These are phyloP conservation scores for Sanghuangporus baumii DNA, from an alignment of 1,284 basidiomycete genomes.

Conservation along the genomic window DNA sequence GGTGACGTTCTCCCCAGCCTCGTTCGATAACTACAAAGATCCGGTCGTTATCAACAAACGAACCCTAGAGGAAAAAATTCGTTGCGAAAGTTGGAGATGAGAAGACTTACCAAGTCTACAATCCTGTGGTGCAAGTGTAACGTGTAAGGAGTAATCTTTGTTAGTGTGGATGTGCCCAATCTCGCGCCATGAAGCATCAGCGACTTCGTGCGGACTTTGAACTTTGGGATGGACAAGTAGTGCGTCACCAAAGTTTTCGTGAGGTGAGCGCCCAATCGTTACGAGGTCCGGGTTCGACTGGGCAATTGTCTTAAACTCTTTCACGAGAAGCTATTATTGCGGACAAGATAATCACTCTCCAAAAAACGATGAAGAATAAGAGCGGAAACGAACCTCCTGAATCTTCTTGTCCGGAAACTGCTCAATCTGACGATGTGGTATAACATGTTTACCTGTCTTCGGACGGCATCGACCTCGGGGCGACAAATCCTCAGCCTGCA, in stretches of 20 bases:
- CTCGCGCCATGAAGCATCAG: conserved; percentile 19
- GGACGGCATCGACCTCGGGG: conserved; percentile 20
- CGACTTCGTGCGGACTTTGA: conserved; percentile 16
- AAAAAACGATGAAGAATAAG: neutral
- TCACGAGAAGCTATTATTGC: neutral
- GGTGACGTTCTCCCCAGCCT: conserved; percentile 26
- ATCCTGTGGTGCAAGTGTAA: conserved; percentile 22
- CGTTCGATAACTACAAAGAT: conserved; percentile 23
- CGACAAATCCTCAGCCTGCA: conserved; percentile 18
- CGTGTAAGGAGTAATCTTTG: conserved; percentile 24
- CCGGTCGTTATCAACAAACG: neutral
- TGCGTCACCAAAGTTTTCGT: conserved; percentile 20
- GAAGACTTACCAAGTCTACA: conserved; percentile 21
- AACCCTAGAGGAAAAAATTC: neutral
- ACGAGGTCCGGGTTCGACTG: conserved; percentile 18
- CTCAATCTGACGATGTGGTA: conserved; percentile 25
- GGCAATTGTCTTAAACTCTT: conserved; percentile 8
- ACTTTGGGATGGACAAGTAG: conserved; percentile 19
- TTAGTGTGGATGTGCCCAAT: conserved; percentile 23
- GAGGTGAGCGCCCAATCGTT: conserved; percentile 17
- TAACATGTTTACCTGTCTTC: conserved; percentile 21
- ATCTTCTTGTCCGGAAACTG: conserved; percentile 17
- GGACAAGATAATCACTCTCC: neutral
- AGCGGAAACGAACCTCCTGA: conserved; percentile 13
- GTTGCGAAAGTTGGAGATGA: neutral